These are phyloP conservation scores for Colletotrichum limetticola DNA, from an alignment of 2,329 filamentous ascomycete species.

Conservation along the genomic window DNA sequence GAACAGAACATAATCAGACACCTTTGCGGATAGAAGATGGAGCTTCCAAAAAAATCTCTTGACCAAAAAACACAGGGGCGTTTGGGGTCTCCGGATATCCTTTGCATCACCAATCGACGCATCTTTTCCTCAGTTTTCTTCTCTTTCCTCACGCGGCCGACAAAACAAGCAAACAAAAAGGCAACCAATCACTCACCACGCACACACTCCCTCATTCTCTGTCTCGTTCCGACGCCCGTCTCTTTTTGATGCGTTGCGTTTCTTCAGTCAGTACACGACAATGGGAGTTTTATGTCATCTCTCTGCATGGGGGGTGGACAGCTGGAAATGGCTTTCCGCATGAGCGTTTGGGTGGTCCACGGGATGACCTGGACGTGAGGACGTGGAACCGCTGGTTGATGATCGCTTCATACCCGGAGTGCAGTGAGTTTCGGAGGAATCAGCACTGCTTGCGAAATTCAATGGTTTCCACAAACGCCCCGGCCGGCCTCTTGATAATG, in stretches of 20 bases:
- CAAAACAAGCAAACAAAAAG: constrained; percentile 48
- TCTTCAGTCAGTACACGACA: neutral
- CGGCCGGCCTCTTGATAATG: neutral
- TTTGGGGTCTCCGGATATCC: constrained; percentile 83
- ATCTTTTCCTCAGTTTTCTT: constrained; percentile 40
- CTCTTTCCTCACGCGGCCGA: constrained; percentile 15
- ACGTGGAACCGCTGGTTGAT: constrained; percentile 72
- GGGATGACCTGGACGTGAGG: constrained; percentile 61
- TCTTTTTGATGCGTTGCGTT: neutral
- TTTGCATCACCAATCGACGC: constrained; percentile 67
- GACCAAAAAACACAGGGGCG: constrained; percentile 69
- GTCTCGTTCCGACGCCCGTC: constrained; percentile 11
- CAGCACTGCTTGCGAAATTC: constrained; percentile 69
- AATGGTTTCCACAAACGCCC: constrained; percentile 58
- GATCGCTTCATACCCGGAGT: constrained; percentile 70
- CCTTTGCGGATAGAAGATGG: constrained; percentile 79
- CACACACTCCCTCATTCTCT: neutral
- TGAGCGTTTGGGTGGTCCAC: constrained; percentile 59
- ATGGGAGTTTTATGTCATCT: constrained; percentile 34
- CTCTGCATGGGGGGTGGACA: constrained; percentile 65
- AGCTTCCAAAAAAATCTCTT: constrained; percentile 66
- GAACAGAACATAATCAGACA: constrained; percentile 55
- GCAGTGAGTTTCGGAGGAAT: constrained; percentile 58
- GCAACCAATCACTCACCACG: constrained; percentile 14
- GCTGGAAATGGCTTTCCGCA: constrained; percentile 68